phyloP scores from a whole-genome alignment of 2,329 filamentous ascomycete genomes.

The Colletotrichum karsti region DNA sequence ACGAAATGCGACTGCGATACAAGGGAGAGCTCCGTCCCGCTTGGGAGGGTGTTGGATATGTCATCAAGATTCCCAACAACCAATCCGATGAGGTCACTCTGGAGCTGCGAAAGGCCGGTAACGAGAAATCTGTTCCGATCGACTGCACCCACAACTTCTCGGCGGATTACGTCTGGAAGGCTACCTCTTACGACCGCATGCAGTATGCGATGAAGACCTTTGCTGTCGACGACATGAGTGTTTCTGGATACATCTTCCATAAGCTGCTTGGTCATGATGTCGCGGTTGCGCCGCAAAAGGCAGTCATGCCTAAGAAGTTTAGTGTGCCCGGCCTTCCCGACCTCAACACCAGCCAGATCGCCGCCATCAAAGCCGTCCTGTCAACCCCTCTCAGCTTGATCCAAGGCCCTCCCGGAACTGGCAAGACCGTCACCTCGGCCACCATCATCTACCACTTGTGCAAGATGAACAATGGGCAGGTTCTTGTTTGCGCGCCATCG shows the following conservation, averaged over 20 bases:
- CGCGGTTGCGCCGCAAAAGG: constrained; percentile 93
- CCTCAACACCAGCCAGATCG: constrained; percentile 94
- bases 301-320: constrained; percentile 94
- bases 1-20: constrained; percentile 98
- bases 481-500: constrained; percentile 95
- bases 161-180: constrained; percentile 99
- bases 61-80: constrained; percentile 99
- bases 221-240: constrained; percentile 96
- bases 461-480: constrained; percentile 93
- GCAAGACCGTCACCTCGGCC: constrained; percentile 97
- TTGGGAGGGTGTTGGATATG: constrained; percentile 98
- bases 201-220: constrained; percentile 99
- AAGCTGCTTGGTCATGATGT: constrained; percentile 96
- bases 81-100: constrained; percentile 97
- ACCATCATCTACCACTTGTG: constrained; percentile 98
- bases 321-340: constrained; percentile 94
- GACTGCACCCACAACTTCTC: constrained; percentile 98
- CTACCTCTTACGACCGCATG: constrained; percentile 99
- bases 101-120: constrained; percentile 91
- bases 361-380: constrained; percentile 93
- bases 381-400: constrained; percentile 95
- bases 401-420: constrained; percentile 94
- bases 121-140: constrained; percentile 94
- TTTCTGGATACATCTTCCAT: constrained; percentile 98
- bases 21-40: constrained; percentile 90